Percentiles rank a stretch among this genome's conserved stretches.
These are phyloP conservation scores for Calocera cornea DNA, from an alignment of 768 basidiomycete species.

Conservation along the genomic window DNA sequence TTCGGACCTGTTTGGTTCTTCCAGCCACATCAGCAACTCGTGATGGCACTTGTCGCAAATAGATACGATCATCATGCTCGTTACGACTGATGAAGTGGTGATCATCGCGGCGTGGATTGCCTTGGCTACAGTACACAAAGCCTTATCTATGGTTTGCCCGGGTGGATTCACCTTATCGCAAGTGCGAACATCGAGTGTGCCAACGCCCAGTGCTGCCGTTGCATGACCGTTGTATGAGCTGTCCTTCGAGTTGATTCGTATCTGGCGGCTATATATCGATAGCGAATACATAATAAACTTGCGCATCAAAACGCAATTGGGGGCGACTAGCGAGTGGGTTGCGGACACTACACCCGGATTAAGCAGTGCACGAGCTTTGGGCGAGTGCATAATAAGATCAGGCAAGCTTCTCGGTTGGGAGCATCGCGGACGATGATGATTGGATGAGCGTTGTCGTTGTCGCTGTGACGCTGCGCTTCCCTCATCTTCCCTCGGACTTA, in stretches of 20 bases:
- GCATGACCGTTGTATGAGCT: neutral
- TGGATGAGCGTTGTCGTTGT: neutral
- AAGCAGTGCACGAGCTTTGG: neutral
- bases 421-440: too few species aligned
- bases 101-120: neutral
- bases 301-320: neutral
- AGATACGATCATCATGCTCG: neutral
- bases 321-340: neutral
- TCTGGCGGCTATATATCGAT: neutral
- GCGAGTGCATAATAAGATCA: neutral
- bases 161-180: neutral
- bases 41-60: neutral
- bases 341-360: neutral
- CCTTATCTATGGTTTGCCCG: neutral
- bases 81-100: neutral
- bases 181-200: neutral
- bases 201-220: neutral
- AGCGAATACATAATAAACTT: neutral
- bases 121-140: neutral
- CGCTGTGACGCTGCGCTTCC: too few species aligned
- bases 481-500: too few species aligned
- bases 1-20: neutral
- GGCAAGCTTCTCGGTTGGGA: neutral
- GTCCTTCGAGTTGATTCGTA: neutral
- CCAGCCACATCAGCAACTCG: neutral